Conservation (phyloP, 2,329 filamentous ascomycete species). For the Fusarium protoensiforme region DNA sequence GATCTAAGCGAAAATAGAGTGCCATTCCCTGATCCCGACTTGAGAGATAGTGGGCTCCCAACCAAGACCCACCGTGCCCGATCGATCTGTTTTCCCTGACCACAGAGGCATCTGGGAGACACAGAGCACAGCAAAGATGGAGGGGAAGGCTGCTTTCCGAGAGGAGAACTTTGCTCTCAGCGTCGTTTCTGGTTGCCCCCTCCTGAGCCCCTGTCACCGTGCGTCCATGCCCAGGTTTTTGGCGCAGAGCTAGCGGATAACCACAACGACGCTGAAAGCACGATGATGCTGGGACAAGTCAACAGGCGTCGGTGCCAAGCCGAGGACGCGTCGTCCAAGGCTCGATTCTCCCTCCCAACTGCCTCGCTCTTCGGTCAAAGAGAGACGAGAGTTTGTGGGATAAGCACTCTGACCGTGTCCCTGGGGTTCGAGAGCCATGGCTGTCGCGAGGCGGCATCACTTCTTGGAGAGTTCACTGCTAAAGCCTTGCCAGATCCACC, state of each 20-base stretch:
- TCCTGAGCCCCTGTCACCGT: slow-evolving; percentile 23
- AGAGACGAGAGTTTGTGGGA: background rate
- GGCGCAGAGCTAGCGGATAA: background rate
- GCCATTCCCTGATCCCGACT: slow-evolving; percentile 13
- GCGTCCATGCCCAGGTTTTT: slow-evolving; percentile 1
- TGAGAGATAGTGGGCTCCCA: background rate
- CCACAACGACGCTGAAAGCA: background rate
- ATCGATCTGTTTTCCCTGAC: slow-evolving; percentile 20
- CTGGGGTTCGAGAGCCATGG: background rate
- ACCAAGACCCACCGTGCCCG: slow-evolving; percentile 10
- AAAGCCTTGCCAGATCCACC: slow-evolving; percentile 16
- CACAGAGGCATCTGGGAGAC: slow-evolving; percentile 8
- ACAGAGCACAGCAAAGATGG: slow-evolving; percentile 13
- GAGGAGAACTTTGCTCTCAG: slow-evolving; percentile 4
- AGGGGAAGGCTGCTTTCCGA: background rate
- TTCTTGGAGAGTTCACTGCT: slow-evolving; percentile 22
- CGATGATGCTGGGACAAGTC: slow-evolving; percentile 5
- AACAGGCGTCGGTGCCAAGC: slow-evolving; percentile 3
- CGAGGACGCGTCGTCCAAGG: slow-evolving; percentile 14
- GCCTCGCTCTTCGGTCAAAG: background rate
- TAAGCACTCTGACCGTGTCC: slow-evolving; percentile 7
- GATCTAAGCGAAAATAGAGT: slow-evolving; percentile 34
- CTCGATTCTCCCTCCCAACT: slow-evolving; percentile 7
- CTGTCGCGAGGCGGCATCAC: slow-evolving; percentile 2
- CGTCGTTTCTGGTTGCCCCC: background rate